Conservation (phyloP, 306 rosid genomes). For the Mimosa bimucronata region DNA sequence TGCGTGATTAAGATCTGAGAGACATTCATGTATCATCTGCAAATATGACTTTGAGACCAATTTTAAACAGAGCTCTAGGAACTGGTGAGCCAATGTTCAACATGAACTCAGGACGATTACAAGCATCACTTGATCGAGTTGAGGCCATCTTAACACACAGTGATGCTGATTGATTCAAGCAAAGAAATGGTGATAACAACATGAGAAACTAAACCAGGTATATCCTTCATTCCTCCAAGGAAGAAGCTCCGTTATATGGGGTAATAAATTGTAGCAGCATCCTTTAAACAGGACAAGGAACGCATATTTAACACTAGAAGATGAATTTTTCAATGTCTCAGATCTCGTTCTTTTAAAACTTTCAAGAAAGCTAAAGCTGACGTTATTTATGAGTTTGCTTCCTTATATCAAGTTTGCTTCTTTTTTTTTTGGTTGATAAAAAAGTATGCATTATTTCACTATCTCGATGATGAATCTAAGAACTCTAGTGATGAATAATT, state of each 20-base stretch:
- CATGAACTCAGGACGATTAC: conserved; percentile 80
- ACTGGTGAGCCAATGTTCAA: conserved; percentile 87
- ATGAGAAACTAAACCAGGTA: conserved; percentile 40
- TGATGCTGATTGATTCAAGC: conserved; percentile 44
- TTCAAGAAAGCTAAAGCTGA: conserved; percentile 13
- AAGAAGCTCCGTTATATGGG: conserved; percentile 18
- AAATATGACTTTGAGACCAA: conserved; percentile 34
- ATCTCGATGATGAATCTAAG: conserved; percentile 14
- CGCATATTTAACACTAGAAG: conserved; percentile 6
- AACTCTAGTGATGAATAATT: neutral
- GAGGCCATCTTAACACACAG: conserved; percentile 81
- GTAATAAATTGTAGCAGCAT: neutral
- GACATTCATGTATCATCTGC: neutral
- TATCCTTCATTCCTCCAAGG: conserved; percentile 15
- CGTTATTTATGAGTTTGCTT: conserved; percentile 15
- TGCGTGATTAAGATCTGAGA: conserved; percentile 11
- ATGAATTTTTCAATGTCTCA: conserved; percentile 24
- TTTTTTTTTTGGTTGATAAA: neutral
- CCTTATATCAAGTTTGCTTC: neutral
- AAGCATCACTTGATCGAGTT: conserved; percentile 92
- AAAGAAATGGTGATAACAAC: neutral
- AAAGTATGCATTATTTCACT: conserved; percentile 23
- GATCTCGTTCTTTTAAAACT: conserved; percentile 6
- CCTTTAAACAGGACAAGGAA: conserved; percentile 10
- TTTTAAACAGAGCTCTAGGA: conserved; percentile 70